phyloP scores from a whole-genome alignment of 208 protist genomes.

The Trypanosoma melophagium region DNA sequence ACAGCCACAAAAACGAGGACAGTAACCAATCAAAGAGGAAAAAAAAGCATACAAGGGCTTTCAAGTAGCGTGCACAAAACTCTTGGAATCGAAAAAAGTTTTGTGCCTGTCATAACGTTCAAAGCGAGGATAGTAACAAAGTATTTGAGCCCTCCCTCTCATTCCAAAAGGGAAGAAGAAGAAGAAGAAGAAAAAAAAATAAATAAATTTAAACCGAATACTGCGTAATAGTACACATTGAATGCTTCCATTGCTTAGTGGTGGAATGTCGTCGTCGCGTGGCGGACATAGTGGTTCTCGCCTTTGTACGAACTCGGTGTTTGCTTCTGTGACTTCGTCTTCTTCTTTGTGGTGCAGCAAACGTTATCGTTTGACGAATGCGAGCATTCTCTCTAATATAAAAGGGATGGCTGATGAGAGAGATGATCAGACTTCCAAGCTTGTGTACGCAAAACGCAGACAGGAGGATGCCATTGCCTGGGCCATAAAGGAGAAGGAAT shows the following conservation, averaged over 20 bases:
- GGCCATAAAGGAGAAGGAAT: constrained; percentile 77
- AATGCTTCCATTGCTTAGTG: not conserved
- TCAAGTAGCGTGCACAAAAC: too few relatives aligned
- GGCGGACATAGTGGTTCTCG: not conserved
- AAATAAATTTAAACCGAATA: not conserved
- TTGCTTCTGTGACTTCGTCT: not conserved
- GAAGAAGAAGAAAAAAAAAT: not conserved
- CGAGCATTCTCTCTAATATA: constrained; percentile 68
- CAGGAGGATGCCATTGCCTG: constrained; percentile 80
- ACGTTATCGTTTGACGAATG: constrained; percentile 64
- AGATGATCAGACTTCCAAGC: constrained; percentile 73
- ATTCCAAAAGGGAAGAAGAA: not conserved
- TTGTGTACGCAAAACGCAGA: constrained; percentile 61
- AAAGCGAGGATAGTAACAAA: too few relatives aligned
- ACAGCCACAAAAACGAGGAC: too few relatives aligned
- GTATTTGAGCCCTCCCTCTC: not conserved
- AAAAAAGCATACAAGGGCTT: too few relatives aligned
- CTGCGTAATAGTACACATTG: not conserved
- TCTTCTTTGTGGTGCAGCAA: constrained; percentile 14
- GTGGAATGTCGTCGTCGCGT: too few relatives aligned
- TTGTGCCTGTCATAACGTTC: too few relatives aligned
- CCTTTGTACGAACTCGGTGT: not conserved
- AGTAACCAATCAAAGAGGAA: too few relatives aligned
- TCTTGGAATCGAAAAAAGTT: too few relatives aligned
- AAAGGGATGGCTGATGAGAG: constrained; percentile 61